A percentile compares a stretch with the other conserved stretches of the same genome.
phyloP scores from a whole-genome alignment of 78 protist genomes.

The Pelomyxa schiedti region DNA sequence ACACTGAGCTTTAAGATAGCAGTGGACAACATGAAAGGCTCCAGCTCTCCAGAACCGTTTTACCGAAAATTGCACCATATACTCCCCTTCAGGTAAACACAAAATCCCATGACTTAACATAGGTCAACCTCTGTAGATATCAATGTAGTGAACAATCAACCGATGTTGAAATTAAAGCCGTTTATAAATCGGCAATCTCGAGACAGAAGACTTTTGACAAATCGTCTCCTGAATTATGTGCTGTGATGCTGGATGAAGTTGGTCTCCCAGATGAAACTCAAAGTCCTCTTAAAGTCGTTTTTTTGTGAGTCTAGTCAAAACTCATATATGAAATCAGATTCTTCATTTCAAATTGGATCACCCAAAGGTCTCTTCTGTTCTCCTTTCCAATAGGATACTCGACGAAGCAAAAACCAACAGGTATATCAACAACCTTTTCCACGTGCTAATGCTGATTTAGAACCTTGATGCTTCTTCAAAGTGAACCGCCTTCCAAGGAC shows the following conservation, averaged over 20 bases:
- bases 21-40: neutral
- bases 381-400: neutral
- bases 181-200: neutral
- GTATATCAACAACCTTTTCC: too few relatives aligned
- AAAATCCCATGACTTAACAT: too few relatives aligned
- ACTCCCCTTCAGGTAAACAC: too few relatives aligned
- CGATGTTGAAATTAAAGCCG: neutral
- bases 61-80: neutral
- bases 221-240: neutral
- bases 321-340: too few relatives aligned
- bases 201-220: neutral
- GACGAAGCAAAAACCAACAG: neutral
- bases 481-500: neutral
- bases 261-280: neutral
- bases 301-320: too few relatives aligned
- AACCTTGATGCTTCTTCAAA: neutral
- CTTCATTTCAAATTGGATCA: neutral
- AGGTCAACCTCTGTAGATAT: neutral
- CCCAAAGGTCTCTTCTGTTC: neutral
- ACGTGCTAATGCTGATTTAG: too few relatives aligned
- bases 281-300: neutral
- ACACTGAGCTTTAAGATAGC: conserved; percentile 4
- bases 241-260: neutral
- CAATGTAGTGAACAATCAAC: neutral
- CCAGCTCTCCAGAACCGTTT: neutral